Evolutionary conservation across 495 filamentous ascomycete species (phyloP).

Genomic region (Aspergillus carlsbadensis): DNA sequence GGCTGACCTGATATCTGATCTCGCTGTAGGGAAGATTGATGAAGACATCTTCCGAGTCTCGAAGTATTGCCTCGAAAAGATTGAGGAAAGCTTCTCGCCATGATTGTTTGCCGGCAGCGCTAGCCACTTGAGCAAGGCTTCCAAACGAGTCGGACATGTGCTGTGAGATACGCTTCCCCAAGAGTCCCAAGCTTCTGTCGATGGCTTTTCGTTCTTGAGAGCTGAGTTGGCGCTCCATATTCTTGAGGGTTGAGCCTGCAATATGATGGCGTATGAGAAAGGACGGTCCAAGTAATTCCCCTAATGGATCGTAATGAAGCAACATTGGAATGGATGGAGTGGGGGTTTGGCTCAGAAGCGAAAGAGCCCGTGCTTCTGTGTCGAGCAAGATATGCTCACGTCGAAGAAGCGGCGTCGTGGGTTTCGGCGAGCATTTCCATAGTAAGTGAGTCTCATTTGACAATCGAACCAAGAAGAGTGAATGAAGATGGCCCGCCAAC

Average conservation of each 20-base stretch:
- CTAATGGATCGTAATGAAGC: slow-evolving; percentile 49
- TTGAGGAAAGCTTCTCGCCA: slow-evolving; percentile 63
- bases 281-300: slow-evolving; percentile 37
- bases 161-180: slow-evolving; percentile 35
- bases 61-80: slow-evolving; percentile 61
- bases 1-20: slow-evolving; percentile 53
- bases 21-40: slow-evolving; percentile 64
- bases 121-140: slow-evolving; percentile 46
- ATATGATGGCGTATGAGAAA: slow-evolving; percentile 52
- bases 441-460: slow-evolving; percentile 54
- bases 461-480: slow-evolving; percentile 51
- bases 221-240: slow-evolving; percentile 38
- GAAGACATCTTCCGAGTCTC: slow-evolving; percentile 69
- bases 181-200: slow-evolving; percentile 40
- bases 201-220: slow-evolving; percentile 39
- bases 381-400: slow-evolving; percentile 56
- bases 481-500: slow-evolving; percentile 50
- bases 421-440: slow-evolving; percentile 53
- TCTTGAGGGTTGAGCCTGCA: slow-evolving; percentile 42
- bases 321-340: slow-evolving; percentile 50
- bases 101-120: slow-evolving; percentile 45
- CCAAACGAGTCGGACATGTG: slow-evolving; percentile 50
- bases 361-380: slow-evolving; percentile 54
- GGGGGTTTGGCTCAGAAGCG: slow-evolving; percentile 44
- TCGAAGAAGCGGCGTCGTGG: slow-evolving; percentile 52